Conservation (phyloP, 1,139 yeast genomes). For the Kodamaea arcana region DNA sequence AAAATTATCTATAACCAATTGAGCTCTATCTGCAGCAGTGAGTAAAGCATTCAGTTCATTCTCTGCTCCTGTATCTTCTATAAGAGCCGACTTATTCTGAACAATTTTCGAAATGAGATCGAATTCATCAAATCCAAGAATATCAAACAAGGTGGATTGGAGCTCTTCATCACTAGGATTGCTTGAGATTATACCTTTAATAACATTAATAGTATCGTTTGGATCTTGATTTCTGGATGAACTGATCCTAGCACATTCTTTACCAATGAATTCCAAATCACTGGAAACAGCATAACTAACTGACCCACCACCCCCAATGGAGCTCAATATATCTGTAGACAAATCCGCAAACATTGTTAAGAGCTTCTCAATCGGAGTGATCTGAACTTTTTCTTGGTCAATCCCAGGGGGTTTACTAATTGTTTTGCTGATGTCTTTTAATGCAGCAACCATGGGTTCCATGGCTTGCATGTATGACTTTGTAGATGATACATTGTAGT, state of each 20-base stretch:
- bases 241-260: slow-evolving; percentile 28
- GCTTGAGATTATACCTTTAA: slow-evolving; percentile 17
- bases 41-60: slow-evolving; percentile 22
- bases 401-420: slow-evolving; percentile 25
- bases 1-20: slow-evolving; percentile 54
- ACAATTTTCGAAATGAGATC: slow-evolving; percentile 70
- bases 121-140: slow-evolving; percentile 80
- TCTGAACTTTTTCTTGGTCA: slow-evolving; percentile 29
- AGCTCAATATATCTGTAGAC: slow-evolving; percentile 29
- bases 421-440: slow-evolving; percentile 28
- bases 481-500: slow-evolving; percentile 56
- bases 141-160: slow-evolving; percentile 67
- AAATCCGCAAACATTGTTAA: slow-evolving; percentile 29
- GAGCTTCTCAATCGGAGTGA: slow-evolving; percentile 25
- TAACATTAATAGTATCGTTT: slow-evolving; percentile 20
- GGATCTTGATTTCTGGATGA: slow-evolving; percentile 22
- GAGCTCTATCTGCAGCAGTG: slow-evolving; percentile 56
- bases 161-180: slow-evolving; percentile 54
- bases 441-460: slow-evolving; percentile 55
- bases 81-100: slow-evolving; percentile 38
- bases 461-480: slow-evolving; percentile 76
- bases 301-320: slow-evolving; percentile 17
- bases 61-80: slow-evolving; percentile 6
- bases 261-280: slow-evolving; percentile 13
- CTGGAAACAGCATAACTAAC: slow-evolving; percentile 8